Conservation (phyloP, 805 yeast species). For the Phaffomyces antillensis region DNA sequence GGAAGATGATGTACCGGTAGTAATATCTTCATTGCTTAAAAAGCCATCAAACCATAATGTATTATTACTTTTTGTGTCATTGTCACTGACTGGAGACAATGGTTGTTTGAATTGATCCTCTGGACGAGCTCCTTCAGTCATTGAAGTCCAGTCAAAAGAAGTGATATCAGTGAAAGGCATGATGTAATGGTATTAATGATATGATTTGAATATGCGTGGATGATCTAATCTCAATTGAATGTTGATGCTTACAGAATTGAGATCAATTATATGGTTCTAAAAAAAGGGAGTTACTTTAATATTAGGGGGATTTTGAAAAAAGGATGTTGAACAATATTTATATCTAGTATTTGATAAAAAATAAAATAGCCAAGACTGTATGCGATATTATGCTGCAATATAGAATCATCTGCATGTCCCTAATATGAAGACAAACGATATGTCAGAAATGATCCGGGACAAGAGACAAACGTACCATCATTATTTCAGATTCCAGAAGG, state of each 20-base stretch:
- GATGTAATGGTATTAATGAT: too few species aligned
- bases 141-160: slow-evolving; percentile 21
- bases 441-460: too few species aligned
- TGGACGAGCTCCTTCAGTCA: slow-evolving; percentile 10
- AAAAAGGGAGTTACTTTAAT: not conserved
- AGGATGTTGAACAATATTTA: not conserved
- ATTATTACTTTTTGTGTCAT: slow-evolving; percentile 2
- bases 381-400: too few species aligned
- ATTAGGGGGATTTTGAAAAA: not conserved
- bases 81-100: slow-evolving; percentile 9
- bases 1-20: slow-evolving; percentile 9
- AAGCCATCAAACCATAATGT: slow-evolving; percentile 20
- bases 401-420: too few species aligned
- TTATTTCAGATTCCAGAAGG: too few species aligned
- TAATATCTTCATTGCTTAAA: slow-evolving; percentile 10
- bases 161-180: slow-evolving; percentile 15
- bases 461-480: too few species aligned
- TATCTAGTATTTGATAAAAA: not conserved
- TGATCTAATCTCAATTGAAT: too few species aligned
- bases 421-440: too few species aligned
- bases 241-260: not conserved
- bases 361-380: not conserved
- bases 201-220: too few species aligned
- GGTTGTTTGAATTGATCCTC: slow-evolving; percentile 8
- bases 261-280: not conserved